Evolutionary conservation across 1,284 basidiomycete genomes (phyloP).

Genomic region (Cryptococcus hybrid): DNA sequence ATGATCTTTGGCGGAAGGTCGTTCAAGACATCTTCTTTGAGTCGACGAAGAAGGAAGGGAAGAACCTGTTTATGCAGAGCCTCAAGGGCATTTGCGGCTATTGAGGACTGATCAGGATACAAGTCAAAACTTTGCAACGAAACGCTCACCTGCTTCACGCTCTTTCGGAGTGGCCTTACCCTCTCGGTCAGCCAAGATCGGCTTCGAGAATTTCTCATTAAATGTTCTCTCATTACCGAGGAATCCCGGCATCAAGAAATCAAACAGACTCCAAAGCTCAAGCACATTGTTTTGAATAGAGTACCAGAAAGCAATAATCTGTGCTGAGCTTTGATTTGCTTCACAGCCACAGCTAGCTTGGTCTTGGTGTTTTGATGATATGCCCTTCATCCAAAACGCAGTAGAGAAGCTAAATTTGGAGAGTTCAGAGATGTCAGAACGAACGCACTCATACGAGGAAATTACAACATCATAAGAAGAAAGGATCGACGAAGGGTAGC

Average conservation of each 20-base stretch:
- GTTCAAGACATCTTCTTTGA: conserved; percentile 96
- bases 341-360: conserved; percentile 95
- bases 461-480: conserved; percentile 79
- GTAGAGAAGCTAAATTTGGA: conserved; percentile 81
- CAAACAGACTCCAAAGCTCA: conserved; percentile 98
- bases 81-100: conserved; percentile 88
- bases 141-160: conserved; percentile 77
- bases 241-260: conserved; percentile 99
- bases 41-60: conserved; percentile 92
- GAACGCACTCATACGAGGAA: conserved; percentile 95
- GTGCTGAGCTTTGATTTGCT: conserved; percentile 85
- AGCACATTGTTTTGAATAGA: conserved; percentile 98
- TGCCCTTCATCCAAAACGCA: conserved; percentile 99
- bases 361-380: conserved; percentile 99
- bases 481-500: conserved; percentile 65
- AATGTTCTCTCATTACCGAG: conserved; percentile 92
- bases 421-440: conserved; percentile 85
- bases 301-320: conserved; percentile 94
- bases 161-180: conserved; percentile 85
- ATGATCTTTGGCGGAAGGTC: conserved; percentile 99
- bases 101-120: conserved; percentile 2
- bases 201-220: conserved; percentile 94
- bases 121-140: not conserved
- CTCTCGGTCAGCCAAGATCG: conserved; percentile 91
- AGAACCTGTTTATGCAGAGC: conserved; percentile 98